Percentiles rank a stretch among this genome's conserved stretches.
These are phyloP conservation scores for Arabidopsis lyrata DNA, from an alignment of 441 rosid species.

Conservation along the genomic window DNA sequence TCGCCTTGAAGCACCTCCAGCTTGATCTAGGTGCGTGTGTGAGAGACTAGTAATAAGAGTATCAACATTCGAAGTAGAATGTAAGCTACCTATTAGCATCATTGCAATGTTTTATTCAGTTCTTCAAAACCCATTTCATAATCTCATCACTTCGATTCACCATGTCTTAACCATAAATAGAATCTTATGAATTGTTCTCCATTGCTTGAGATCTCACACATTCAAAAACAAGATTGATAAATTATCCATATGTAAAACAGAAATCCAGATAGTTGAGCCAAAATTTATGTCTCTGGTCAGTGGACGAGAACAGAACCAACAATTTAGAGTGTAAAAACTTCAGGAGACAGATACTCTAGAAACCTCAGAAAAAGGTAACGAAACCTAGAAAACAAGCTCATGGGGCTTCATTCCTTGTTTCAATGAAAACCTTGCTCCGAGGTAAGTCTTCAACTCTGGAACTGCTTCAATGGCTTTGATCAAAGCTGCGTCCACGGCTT, in stretches of 20 bases:
- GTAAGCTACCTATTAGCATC: background rate
- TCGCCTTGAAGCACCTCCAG: conserved; percentile 23
- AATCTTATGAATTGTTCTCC: background rate
- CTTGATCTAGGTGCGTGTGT: background rate
- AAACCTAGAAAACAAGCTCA: conserved; percentile 61
- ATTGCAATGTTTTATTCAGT: background rate
- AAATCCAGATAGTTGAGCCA: conserved; percentile 6
- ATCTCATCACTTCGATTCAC: background rate
- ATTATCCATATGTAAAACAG: conserved; percentile 24
- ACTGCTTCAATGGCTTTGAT: conserved; percentile 57
- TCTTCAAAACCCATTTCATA: background rate
- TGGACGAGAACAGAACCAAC: conserved; percentile 36
- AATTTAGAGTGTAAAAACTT: background rate
- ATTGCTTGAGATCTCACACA: conserved; percentile 1
- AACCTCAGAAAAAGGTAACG: background rate
- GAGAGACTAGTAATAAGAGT: background rate
- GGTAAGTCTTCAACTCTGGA: conserved; percentile 54
- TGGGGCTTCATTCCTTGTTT: conserved; percentile 72
- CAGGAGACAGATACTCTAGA: conserved; percentile 13
- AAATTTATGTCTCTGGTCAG: conserved; percentile 22
- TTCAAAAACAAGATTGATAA: conserved; percentile 14
- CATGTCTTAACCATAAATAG: background rate
- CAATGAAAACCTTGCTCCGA: conserved; percentile 61
- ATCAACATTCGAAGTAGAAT: background rate
- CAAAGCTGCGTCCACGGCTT: conserved; percentile 48